These are phyloP conservation scores for Globisporangium paddicum DNA, from an alignment of 352 stramenopile genomes.

Conservation along the genomic window DNA sequence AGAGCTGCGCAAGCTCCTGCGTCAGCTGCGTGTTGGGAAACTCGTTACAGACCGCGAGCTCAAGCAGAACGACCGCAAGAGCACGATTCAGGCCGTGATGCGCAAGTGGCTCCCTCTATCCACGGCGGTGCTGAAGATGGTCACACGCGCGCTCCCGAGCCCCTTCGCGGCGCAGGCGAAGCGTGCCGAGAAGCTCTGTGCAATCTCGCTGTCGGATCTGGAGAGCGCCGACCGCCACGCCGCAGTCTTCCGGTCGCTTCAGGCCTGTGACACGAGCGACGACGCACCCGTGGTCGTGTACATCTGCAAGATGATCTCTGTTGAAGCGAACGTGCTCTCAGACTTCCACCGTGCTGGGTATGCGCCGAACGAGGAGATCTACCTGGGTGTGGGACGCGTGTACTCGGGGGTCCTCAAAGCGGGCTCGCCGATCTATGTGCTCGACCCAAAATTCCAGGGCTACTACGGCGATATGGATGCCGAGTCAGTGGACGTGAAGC, in stretches of 20 bases:
- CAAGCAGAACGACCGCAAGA: slow-evolving; percentile 59
- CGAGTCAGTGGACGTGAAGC: slow-evolving; percentile 30
- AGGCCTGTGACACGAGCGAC: slow-evolving; percentile 45
- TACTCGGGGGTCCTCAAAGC: slow-evolving; percentile 83
- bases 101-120: slow-evolving; percentile 89
- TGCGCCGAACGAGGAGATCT: slow-evolving; percentile 62
- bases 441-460: slow-evolving; percentile 89
- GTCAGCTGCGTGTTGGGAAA: slow-evolving; percentile 63
- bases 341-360: slow-evolving; percentile 54
- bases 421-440: slow-evolving; percentile 65
- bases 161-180: slow-evolving; percentile 68
- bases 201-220: slow-evolving; percentile 25
- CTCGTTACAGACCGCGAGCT: slow-evolving; percentile 67
- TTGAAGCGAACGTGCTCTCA: slow-evolving; percentile 82
- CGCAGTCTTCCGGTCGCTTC: slow-evolving; percentile 43
- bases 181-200: slow-evolving; percentile 68
- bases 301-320: slow-evolving; percentile 92
- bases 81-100: slow-evolving; percentile 70
- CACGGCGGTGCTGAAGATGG: slow-evolving; percentile 86
- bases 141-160: slow-evolving; percentile 79
- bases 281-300: slow-evolving; percentile 84
- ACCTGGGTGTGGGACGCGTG: slow-evolving; percentile 89
- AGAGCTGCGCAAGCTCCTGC: slow-evolving; percentile 53
- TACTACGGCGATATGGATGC: slow-evolving; percentile 28
- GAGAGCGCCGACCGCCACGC: slow-evolving; percentile 25